Evolutionary conservation across 148 eudicot genomes (phyloP).

Genomic region (Fallopia convolvulus): DNA sequence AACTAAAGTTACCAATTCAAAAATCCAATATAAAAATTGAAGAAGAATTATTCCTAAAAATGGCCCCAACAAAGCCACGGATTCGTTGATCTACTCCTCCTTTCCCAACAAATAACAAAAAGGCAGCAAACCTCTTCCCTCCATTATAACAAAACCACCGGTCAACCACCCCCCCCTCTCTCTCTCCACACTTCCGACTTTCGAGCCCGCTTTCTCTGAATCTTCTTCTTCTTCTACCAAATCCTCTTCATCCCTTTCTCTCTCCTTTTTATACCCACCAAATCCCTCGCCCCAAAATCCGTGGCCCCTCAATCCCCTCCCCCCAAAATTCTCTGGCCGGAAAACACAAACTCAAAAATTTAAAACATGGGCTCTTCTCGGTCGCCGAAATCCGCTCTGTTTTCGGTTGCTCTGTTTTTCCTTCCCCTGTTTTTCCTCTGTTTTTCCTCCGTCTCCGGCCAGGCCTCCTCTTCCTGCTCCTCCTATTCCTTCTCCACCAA

Average conservation of each 20-base stretch:
- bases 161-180: background rate
- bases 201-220: constrained; percentile 6
- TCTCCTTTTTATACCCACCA: background rate
- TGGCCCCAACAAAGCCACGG: background rate
- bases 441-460: constrained; percentile 4
- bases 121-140: too few relatives aligned
- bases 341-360: too few relatives aligned
- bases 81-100: constrained; percentile 4
- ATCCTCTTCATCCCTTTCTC: background rate
- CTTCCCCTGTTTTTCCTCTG: constrained; percentile 11
- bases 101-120: background rate
- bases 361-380: background rate
- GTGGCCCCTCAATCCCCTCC: background rate
- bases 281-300: background rate
- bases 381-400: constrained; percentile 11
- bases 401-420: constrained; percentile 8
- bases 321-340: background rate
- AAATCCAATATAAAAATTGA: too few relatives aligned
- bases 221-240: background rate
- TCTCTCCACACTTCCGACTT: background rate
- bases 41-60: background rate
- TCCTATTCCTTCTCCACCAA: constrained; percentile 33
- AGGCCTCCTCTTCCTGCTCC: constrained; percentile 19
- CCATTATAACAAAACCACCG: background rate
- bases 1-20: too few relatives aligned